Base-by-base conservation (phyloP, 2,329 filamentous ascomycete species). In the Fusarium sterilihyphosum region DNA sequence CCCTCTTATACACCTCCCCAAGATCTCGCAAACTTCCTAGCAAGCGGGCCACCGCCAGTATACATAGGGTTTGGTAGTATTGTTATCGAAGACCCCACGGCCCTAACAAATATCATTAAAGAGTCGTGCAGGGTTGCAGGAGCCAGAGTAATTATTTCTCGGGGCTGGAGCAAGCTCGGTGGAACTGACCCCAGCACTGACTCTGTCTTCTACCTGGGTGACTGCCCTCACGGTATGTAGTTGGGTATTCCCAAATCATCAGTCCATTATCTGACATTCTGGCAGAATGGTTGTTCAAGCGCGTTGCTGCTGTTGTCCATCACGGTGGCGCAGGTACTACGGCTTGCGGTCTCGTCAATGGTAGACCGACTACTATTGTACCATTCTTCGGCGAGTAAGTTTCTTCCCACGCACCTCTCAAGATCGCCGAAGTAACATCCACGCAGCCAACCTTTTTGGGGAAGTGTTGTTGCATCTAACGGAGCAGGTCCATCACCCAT, bases 21-120 rank as follows among this genome's bases (percentile, higher is more conserved):
- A 5, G 85, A 86, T 0, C 83, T 93, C 0, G 81, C 83, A 2
- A 78, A 84, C 5, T 93, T 93, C 58, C 81, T 93, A 3, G 82
- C 84, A 20, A 83, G 81, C 4, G 90, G 88, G 0, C 86, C 89
- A 3, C 83, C 85, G 8, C 92, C 92, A 0, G 84, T 94, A 2
- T 94, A 94, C 70, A 93, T 94, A 46, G 92, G 92, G 0, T 94
- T 94, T 67, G 92, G 93, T 1, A 92, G 89, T 1, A 94, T 94
- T 61, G 92, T 94, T 0, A 90, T 94, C 2, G 92, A 94, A 61
- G 89, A 94, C 72, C 89, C 92, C 0, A 87, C 92, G 44, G 82
- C 81, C 4, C 92, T 94, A 70, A 94, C 92, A 0, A 81, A 89
- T n/a, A 88, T 93, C 83, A 92, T 94, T 31, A 92, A 94, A 63